These are phyloP conservation scores for Orbilia ellipsospora DNA, from an alignment of 2,329 filamentous ascomycete species.

Conservation along the genomic window DNA sequence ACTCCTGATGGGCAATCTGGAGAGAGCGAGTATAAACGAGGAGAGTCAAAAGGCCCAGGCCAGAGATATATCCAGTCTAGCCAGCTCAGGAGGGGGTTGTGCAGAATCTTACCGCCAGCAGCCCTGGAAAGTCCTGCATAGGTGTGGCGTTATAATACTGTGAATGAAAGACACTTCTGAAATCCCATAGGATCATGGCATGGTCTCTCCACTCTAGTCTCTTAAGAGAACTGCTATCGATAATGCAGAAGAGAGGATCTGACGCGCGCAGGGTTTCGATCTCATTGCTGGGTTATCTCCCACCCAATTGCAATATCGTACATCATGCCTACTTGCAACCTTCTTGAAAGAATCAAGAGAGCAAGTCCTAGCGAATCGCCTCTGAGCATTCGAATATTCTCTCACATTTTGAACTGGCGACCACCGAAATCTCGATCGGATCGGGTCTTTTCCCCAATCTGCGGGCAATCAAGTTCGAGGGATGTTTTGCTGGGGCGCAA, in stretches of 20 bases:
- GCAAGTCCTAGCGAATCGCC: conserved; percentile 1
- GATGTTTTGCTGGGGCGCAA: conserved; percentile 12
- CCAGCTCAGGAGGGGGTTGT: conserved; percentile 20
- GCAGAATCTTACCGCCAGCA: conserved; percentile 35
- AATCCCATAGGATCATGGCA: conserved; percentile 35
- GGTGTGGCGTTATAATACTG: neutral
- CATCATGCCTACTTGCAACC: conserved; percentile 13
- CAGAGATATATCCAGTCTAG: conserved; percentile 15
- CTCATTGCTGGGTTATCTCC: neutral
- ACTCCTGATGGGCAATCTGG: conserved; percentile 1
- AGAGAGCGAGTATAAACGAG: conserved; percentile 19
- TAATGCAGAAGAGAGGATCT: neutral
- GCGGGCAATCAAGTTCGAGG: conserved; percentile 2
- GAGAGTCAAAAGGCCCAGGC: neutral
- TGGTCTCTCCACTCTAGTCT: conserved; percentile 17
- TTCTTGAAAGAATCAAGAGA: neutral
- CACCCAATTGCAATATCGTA: conserved; percentile 15
- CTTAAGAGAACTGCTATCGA: conserved; percentile 29
- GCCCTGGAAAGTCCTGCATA: conserved; percentile 4
- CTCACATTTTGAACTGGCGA: neutral
- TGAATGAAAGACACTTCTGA: neutral
- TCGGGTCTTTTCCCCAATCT: conserved; percentile 23
- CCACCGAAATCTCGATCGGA: conserved; percentile 49
- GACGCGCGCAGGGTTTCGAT: too few relatives aligned
- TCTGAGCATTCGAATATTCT: neutral